Base-by-base conservation (phyloP, 495 filamentous ascomycete genomes). In the Talaromyces borbonicus region DNA sequence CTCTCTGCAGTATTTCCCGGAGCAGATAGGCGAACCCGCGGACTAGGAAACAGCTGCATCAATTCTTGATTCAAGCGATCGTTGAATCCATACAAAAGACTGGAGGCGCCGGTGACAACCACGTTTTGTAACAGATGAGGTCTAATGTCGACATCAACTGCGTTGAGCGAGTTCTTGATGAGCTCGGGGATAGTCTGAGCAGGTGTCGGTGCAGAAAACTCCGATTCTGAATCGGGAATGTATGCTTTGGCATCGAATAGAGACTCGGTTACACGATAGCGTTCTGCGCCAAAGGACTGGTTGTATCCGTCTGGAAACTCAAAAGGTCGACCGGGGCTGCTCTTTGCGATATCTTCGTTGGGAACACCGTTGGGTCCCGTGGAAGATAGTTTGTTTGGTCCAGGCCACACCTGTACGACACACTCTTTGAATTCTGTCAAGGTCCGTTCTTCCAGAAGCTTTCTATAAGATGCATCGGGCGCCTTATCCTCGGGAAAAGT, bases 221-320 rank as follows among this genome's bases (percentile, higher is more conserved):
- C 43, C 31, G 58, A 68, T 41, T 70, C 66, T 1, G 66, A 57
- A 43, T 72, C 66, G 2, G 54, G 58, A 26, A 72, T 63, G 24
- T 58, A 55, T 31, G 81, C 83, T 48, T 79, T 80, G 50, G 80
- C 79, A 60, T 96, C 89, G 71, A 87, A 98, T 50, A 97, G 73
- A 19, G 84, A 87, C 60, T 98, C 92, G 6, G 81, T 78, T 22
- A 87, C 83, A 31, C 78, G 77, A 67, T 81, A 95, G 20, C 93
- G 80, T 57, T 96, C 88, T 30, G 78, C 73, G 43, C 85, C 80
- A 66, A 95, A 97, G 57, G 95, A 81, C 55, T 94, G 84, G 69
- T 98, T 97, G 67, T 79, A 84, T 12, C 92, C 89, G 58, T 97
- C 86, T 1, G 92, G 92, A 73, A 98, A 86, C 70, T 98, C 92